A percentile compares a stretch with the other conserved stretches of the same genome.
These are phyloP conservation scores for Kluyveromyces marxianus DNA, from an alignment of 1,139 yeast species.

Conservation along the genomic window DNA sequence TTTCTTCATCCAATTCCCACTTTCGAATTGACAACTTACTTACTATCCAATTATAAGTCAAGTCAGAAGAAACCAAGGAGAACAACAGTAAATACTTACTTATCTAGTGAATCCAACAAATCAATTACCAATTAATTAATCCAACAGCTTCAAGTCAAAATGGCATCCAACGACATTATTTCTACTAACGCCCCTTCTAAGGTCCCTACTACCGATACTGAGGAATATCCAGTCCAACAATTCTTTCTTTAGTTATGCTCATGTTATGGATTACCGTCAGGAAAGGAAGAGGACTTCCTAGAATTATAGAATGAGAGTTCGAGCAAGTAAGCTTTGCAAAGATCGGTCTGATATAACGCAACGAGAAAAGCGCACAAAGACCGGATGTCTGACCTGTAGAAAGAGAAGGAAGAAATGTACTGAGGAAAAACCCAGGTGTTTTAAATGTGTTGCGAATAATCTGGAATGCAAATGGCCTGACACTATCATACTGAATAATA, in stretches of 20 bases:
- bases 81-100: not conserved
- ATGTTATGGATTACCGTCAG: too few relatives aligned
- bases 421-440: too few relatives aligned
- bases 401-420: too few relatives aligned
- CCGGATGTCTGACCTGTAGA: too few relatives aligned
- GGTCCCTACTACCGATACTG: not conserved
- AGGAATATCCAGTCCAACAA: not conserved
- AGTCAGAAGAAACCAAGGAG: not conserved
- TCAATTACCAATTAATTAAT: not conserved
- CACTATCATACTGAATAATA: too few relatives aligned
- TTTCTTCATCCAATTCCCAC: not conserved
- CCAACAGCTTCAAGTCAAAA: not conserved
- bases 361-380: too few relatives aligned
- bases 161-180: not conserved
- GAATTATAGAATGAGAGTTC: too few relatives aligned
- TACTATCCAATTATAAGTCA: not conserved
- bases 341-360: too few relatives aligned
- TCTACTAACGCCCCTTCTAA: not conserved
- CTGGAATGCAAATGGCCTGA: too few relatives aligned
- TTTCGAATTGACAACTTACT: not conserved
- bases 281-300: too few relatives aligned
- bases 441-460: too few relatives aligned
- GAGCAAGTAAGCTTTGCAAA: too few relatives aligned
- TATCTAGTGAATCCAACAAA: not conserved
- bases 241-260: not conserved